These are phyloP conservation scores for Gymnopus androsaceus DNA, from an alignment of 1,284 basidiomycete species.

Conservation along the genomic window DNA sequence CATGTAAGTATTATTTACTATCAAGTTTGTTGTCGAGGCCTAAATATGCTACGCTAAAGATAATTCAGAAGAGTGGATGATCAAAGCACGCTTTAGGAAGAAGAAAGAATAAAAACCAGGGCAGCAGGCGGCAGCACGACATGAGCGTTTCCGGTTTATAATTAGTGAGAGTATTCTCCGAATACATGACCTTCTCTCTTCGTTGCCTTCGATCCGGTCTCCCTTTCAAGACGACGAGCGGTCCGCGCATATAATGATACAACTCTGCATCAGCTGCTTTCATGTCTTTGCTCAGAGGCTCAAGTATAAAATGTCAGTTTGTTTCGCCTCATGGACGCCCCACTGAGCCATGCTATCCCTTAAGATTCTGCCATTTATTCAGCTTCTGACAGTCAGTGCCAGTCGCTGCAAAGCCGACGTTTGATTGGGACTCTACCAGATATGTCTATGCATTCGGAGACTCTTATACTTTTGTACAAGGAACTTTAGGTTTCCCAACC, in stretches of 20 bases:
- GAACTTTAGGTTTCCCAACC: slow-evolving; percentile 46
- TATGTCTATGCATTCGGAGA: slow-evolving; percentile 56
- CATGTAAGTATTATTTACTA: background rate
- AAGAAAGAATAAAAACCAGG: background rate
- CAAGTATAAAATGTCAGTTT: too few relatives aligned
- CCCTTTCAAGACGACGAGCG: too few relatives aligned
- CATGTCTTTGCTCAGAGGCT: too few relatives aligned
- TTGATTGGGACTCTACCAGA: slow-evolving; percentile 42
- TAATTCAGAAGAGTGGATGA: slow-evolving; percentile 1
- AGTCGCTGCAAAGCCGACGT: slow-evolving; percentile 11
- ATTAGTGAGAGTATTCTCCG: too few relatives aligned
- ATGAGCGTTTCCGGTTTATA: too few relatives aligned
- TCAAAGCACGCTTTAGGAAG: slow-evolving; percentile 9
- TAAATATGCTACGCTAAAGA: background rate
- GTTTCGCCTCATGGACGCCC: background rate
- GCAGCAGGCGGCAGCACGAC: background rate
- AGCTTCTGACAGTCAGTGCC: background rate
- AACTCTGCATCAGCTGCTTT: too few relatives aligned
- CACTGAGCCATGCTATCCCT: background rate
- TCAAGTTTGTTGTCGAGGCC: background rate
- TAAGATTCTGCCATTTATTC: background rate
- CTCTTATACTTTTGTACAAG: slow-evolving; percentile 58
- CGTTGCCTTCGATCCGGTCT: too few relatives aligned
- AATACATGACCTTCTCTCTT: too few relatives aligned
- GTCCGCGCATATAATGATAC: too few relatives aligned